Evolutionary conservation across 495 filamentous ascomycete species (phyloP).

Genomic region (Echria macrotheca): DNA sequence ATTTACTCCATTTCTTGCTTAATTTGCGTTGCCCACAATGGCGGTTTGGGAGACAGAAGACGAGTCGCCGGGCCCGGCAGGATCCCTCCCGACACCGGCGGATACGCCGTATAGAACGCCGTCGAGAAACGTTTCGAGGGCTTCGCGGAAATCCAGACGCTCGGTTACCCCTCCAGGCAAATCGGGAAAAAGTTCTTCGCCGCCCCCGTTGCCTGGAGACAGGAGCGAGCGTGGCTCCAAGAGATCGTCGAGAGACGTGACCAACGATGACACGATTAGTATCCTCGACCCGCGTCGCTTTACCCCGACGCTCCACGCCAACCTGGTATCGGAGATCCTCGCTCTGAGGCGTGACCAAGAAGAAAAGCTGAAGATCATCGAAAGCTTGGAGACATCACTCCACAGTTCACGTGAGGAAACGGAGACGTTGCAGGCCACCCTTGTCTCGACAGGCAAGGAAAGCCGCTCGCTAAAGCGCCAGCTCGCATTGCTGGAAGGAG

Average conservation of each 20-base stretch:
- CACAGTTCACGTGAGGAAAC: slow-evolving; percentile 66
- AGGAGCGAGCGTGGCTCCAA: slow-evolving; percentile 43
- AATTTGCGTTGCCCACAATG: no score
- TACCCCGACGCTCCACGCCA: slow-evolving; percentile 92
- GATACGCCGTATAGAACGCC: slow-evolving; percentile 62
- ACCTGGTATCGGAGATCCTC: slow-evolving; percentile 89
- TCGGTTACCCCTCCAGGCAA: slow-evolving; percentile 55
- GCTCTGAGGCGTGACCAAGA: slow-evolving; percentile 82
- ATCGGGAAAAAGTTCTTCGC: slow-evolving; percentile 52
- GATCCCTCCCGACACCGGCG: slow-evolving; percentile 58
- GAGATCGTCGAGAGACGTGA: slow-evolving; percentile 51
- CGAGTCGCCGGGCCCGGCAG: slow-evolving; percentile 44
- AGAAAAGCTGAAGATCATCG: slow-evolving; percentile 76
- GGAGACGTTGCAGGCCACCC: slow-evolving; percentile 56
- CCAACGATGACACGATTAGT: slow-evolving; percentile 67
- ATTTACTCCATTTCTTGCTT: no score
- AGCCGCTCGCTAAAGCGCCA: slow-evolving; percentile 76
- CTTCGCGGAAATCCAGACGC: slow-evolving; percentile 45
- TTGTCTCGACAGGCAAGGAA: slow-evolving; percentile 64
- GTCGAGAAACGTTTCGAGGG: slow-evolving; percentile 53
- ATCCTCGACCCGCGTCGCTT: slow-evolving; percentile 85
- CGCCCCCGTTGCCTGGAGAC: slow-evolving; percentile 52
- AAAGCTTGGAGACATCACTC: slow-evolving; percentile 71
- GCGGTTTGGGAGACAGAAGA: slow-evolving; percentile 52
- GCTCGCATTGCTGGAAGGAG: slow-evolving; percentile 78